Conservation (phyloP, 228 moss, liverwort and hornwort species). For the Sphagnum fallax region DNA sequence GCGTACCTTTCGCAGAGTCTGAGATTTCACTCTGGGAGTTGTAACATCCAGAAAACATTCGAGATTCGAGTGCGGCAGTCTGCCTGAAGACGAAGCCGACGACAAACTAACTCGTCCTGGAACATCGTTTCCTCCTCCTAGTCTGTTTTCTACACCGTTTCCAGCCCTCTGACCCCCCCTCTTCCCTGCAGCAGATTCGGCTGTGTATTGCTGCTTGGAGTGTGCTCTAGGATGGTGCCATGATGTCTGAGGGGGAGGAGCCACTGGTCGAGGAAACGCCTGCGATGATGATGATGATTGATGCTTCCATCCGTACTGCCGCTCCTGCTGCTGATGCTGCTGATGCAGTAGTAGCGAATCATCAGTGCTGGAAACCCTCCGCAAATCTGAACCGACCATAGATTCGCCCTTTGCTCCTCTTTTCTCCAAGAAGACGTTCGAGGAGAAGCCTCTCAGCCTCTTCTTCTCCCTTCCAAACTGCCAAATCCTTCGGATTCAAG, state of each 20-base stretch:
- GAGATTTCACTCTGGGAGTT: slow-evolving; percentile 33
- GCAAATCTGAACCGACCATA: slow-evolving; percentile 41
- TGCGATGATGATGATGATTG: neutral
- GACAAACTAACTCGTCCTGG: slow-evolving; percentile 19
- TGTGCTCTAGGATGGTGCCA: slow-evolving; percentile 12
- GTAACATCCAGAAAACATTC: slow-evolving; percentile 43
- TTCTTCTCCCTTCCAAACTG: too few species aligned
- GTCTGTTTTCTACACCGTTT: slow-evolving; percentile 11
- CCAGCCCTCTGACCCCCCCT: slow-evolving; percentile 23
- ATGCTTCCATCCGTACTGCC: slow-evolving; percentile 21
- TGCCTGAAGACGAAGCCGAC: slow-evolving; percentile 23
- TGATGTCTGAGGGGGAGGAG: slow-evolving; percentile 7
- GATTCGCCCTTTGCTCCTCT: slow-evolving; percentile 9
- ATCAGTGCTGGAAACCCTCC: slow-evolving; percentile 23
- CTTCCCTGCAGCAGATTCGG: slow-evolving; percentile 11
- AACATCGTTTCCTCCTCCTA: slow-evolving; percentile 18
- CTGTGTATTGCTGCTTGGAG: slow-evolving; percentile 14
- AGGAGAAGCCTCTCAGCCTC: too few species aligned
- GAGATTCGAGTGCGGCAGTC: slow-evolving; percentile 24
- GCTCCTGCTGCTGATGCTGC: slow-evolving; percentile 11
- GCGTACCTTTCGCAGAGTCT: slow-evolving; percentile 36
- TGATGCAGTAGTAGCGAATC: neutral
- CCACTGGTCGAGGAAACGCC: too few species aligned
- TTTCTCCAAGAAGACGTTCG: too few species aligned
- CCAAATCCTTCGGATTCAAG: too few species aligned